A percentile compares a stretch with the other conserved stretches of the same genome.
These are phyloP conservation scores for Plasmodium berghei DNA, from an alignment of 169 alveolate species.

Conservation along the genomic window DNA sequence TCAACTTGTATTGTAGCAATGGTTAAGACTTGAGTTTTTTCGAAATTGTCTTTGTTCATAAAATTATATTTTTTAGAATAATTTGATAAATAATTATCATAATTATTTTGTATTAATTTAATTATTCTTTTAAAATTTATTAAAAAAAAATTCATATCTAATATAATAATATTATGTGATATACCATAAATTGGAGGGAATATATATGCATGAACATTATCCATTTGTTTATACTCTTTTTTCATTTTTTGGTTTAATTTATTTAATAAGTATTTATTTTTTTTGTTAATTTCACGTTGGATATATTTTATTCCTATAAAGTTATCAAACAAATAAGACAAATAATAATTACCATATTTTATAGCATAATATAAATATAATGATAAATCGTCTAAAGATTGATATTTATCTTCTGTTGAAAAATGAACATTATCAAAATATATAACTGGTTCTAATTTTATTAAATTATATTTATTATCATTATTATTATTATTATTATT, in stretches of 20 bases:
- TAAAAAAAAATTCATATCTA: conserved; percentile 20
- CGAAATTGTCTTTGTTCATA: not conserved
- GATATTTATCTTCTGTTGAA: no score
- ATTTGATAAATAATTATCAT: conserved; percentile 8
- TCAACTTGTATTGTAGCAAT: no score
- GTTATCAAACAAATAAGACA: conserved; percentile 5
- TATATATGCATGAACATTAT: conserved; percentile 38
- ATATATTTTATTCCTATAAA: not conserved
- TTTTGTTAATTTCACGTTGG: not conserved
- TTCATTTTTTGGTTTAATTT: not conserved
- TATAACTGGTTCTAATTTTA: no score
- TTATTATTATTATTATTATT: no score
- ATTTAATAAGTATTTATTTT: conserved; percentile 14
- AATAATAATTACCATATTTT: conserved; percentile 7
- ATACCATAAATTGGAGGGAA: conserved; percentile 12
- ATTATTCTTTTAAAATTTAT: conserved; percentile 37
- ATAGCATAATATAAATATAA: conserved; percentile 4
- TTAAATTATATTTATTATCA: no score
- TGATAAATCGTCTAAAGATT: not conserved
- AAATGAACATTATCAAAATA: no score
- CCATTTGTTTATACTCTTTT: not conserved
- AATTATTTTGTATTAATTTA: conserved; percentile 5
- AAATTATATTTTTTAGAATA: conserved; percentile 4
- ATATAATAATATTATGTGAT: conserved; percentile 15
- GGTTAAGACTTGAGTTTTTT: no score